phyloP scores from a whole-genome alignment of 2,329 filamentous ascomycete species.

The Pestalotiopsis sp. region DNA sequence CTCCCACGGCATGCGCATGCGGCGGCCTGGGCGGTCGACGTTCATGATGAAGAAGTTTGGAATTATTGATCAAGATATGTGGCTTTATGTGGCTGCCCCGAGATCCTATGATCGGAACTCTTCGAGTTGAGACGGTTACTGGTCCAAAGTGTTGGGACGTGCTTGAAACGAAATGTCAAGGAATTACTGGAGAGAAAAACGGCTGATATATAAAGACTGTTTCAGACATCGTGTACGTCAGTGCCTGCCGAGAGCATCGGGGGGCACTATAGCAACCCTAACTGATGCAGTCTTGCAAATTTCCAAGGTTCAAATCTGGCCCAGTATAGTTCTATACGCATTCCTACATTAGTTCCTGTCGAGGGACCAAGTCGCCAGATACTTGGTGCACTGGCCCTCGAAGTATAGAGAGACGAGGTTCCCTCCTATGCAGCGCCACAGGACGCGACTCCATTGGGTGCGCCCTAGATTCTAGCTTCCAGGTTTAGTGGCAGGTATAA shows the following conservation, averaged over 20 bases:
- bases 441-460: neutral
- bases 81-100: neutral
- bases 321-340: neutral
- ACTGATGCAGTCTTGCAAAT: neutral
- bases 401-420: neutral
- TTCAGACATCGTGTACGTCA: neutral
- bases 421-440: neutral
- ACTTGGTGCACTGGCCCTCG: neutral
- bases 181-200: neutral
- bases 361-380: neutral
- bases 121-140: neutral
- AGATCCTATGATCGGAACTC: neutral
- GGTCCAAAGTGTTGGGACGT: no score
- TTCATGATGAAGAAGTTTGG: slow-evolving; percentile 5
- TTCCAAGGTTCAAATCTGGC: neutral
- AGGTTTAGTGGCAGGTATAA: neutral
- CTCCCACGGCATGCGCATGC: slow-evolving; percentile 13
- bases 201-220: neutral
- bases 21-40: slow-evolving; percentile 11
- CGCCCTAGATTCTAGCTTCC: neutral
- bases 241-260: neutral
- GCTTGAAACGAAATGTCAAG: no score
- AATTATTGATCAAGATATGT: no score
- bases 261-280: no score
- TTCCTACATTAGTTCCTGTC: neutral